Evolutionary conservation across 352 stramenopile species (phyloP), one percentile per base, ranked within the genome.

Genomic region (Phytophthora ramorum): DNA sequence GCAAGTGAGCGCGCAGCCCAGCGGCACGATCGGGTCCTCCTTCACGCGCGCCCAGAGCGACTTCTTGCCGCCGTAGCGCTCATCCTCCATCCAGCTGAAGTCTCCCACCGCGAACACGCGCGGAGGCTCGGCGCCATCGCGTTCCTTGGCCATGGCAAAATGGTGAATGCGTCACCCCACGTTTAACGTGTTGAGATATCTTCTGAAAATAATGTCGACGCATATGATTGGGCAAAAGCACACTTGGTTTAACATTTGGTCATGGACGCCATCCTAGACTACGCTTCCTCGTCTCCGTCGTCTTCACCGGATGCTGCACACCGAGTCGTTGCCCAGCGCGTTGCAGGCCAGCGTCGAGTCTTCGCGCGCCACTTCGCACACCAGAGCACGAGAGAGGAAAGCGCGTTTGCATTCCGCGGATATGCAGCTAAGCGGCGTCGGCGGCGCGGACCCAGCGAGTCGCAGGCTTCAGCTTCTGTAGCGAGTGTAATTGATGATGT

Each of bases 11-110:
- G 73, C 71, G 46, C 83, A 93, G 58, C 87, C 87, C 12, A 92
- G 35, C 2, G 87, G 87, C 58, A 95, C 87, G 20, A 93, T 76
- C 48, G 87, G 87, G 34, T 95, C 85, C 55, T 95, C 87, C 58
- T 82, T 78, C 38, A 76, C 72, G 43, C 81, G 81, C 63, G 81
- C 70, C 79, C 74, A 87, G 22, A 93, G 70, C 37, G 79, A 85
- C 68, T 91, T 91, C 48, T 79, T 82, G 52, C 81, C 83, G 3
- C 63, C 62, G 43, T 74, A 70, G 54, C 69, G 81, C 52, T 79
- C 66, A 32, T 89, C 71, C 56, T 87, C 63, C 67, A 90, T 90
- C 81, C 81, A 92, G 50, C 67, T 76, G 46, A 92, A 89, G 63
- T 92, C 83, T 3, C 81, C 81, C 7, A 74, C 66, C n/a, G 79